These are phyloP conservation scores for Mortierella sp. DNA, from an alignment of 371 early-diverging fungal species.

Conservation along the genomic window DNA sequence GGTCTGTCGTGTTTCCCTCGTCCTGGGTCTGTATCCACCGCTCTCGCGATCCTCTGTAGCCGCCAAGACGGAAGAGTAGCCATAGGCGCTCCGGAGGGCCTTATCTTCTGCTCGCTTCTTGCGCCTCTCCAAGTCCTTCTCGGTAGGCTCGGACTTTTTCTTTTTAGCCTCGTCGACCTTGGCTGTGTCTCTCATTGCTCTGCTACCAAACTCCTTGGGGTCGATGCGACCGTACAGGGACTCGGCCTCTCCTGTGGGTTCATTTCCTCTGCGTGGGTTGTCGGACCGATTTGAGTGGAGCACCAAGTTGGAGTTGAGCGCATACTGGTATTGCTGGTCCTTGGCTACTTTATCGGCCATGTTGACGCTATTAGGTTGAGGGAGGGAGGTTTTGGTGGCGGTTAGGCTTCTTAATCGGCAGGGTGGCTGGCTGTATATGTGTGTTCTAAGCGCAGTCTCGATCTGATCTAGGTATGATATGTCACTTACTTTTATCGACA, in stretches of 20 bases:
- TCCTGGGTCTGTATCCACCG: slow-evolving; percentile 90
- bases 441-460: background rate
- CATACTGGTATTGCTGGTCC: slow-evolving; percentile 89
- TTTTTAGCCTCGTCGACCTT: slow-evolving; percentile 78
- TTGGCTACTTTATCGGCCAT: slow-evolving; percentile 87
- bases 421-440: background rate
- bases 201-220: slow-evolving; percentile 88
- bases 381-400: background rate
- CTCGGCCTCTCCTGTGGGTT: slow-evolving; percentile 97
- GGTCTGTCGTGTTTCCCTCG: slow-evolving; percentile 92
- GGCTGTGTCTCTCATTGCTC: slow-evolving; percentile 78
- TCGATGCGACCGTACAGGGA: slow-evolving; percentile 90
- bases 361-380: slow-evolving; percentile 9
- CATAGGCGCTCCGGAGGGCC: slow-evolving; percentile 75
- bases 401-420: background rate
- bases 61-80: slow-evolving; percentile 86
- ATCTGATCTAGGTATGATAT: background rate
- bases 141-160: slow-evolving; percentile 68
- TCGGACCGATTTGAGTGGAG: slow-evolving; percentile 89
- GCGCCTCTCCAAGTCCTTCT: slow-evolving; percentile 65
- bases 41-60: slow-evolving; percentile 95
- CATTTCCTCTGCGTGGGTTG: slow-evolving; percentile 89
- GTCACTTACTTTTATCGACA: slow-evolving; percentile 2
- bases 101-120: slow-evolving; percentile 71
- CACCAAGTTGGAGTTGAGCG: slow-evolving; percentile 95